Conservation (phyloP, 1,284 basidiomycete species). For the Moesziomyces parantarcticus region DNA sequence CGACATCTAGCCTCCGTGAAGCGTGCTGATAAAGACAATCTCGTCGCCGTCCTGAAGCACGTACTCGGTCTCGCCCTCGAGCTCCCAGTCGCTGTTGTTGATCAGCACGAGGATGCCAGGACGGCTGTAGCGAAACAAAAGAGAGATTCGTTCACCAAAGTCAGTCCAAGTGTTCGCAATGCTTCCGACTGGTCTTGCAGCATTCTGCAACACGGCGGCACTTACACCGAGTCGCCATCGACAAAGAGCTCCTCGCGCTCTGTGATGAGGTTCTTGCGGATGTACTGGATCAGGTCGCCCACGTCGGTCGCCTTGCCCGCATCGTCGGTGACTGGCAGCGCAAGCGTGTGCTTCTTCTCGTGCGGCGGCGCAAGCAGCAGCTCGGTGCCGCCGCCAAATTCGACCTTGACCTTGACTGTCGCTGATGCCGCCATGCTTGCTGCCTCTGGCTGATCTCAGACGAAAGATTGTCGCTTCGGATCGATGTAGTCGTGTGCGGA, state of each 20-base stretch:
- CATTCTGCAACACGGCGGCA: too few species aligned
- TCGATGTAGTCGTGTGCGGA: too few species aligned
- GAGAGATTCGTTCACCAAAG: neutral
- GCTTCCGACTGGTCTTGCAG: neutral
- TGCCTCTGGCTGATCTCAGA: too few species aligned
- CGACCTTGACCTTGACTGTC: constrained; percentile 43
- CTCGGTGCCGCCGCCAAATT: constrained; percentile 64
- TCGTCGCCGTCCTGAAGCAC: constrained; percentile 82
- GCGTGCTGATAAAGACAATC: constrained; percentile 93
- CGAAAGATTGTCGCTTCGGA: too few species aligned
- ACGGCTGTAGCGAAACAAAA: constrained; percentile 73
- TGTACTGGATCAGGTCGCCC: constrained; percentile 80
- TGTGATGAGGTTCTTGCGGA: constrained; percentile 81
- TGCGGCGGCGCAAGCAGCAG: constrained; percentile 62
- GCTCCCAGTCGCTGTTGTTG: constrained; percentile 97
- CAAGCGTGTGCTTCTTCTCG: constrained; percentile 55
- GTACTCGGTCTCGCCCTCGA: constrained; percentile 94
- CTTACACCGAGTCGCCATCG: constrained; percentile 87
- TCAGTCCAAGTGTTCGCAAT: neutral
- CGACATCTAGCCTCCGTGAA: constrained; percentile 81
- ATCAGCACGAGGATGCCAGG: constrained; percentile 95
- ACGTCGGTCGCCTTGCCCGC: constrained; percentile 73
- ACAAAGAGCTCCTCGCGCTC: constrained; percentile 90
- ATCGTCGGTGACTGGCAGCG: constrained; percentile 33
- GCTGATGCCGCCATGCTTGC: constrained; percentile 11